A percentile compares a stretch with the other conserved stretches of the same genome.
Conservation (phyloP, 805 yeast genomes). For the Yamadazyma nakazawae region DNA sequence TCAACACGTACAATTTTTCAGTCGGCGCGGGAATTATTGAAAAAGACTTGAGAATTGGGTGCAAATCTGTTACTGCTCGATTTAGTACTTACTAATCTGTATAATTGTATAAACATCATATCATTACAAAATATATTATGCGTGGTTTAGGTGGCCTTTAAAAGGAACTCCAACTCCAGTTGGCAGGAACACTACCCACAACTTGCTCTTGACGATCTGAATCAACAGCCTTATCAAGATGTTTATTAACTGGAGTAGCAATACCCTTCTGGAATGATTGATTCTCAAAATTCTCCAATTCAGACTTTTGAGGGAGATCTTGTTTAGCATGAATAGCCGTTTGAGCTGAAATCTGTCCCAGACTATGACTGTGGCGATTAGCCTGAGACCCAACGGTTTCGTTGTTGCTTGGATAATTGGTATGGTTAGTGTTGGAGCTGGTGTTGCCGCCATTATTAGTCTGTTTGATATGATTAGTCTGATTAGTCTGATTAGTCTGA, state of each 20-base stretch:
- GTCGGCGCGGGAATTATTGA: constrained; percentile 1
- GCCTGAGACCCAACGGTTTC: neutral
- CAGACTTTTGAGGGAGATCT: too few species aligned
- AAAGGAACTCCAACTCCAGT: constrained; percentile 60
- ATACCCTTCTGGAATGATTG: neutral
- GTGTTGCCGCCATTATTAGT: too few species aligned
- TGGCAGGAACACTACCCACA: constrained; percentile 60
- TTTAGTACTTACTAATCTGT: neutral
- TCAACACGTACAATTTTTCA: constrained; percentile 6
- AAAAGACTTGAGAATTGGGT: neutral
- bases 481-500: too few species aligned
- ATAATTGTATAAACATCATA: neutral
- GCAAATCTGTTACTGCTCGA: neutral
- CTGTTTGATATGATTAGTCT: too few species aligned
- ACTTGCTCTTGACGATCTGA: constrained; percentile 28
- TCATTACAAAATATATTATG: neutral
- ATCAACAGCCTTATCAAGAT: constrained; percentile 20
- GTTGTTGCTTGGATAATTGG: neutral
- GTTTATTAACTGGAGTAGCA: constrained; percentile 1
- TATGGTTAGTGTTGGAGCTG: neutral
- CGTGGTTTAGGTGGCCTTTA: neutral
- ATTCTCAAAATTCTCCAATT: neutral
- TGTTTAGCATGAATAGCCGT: neutral
- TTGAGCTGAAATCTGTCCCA: neutral
- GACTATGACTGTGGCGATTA: neutral